These are phyloP conservation scores for Grigorovia jiainica DNA, from an alignment of 805 yeast genomes.

Conservation along the genomic window DNA sequence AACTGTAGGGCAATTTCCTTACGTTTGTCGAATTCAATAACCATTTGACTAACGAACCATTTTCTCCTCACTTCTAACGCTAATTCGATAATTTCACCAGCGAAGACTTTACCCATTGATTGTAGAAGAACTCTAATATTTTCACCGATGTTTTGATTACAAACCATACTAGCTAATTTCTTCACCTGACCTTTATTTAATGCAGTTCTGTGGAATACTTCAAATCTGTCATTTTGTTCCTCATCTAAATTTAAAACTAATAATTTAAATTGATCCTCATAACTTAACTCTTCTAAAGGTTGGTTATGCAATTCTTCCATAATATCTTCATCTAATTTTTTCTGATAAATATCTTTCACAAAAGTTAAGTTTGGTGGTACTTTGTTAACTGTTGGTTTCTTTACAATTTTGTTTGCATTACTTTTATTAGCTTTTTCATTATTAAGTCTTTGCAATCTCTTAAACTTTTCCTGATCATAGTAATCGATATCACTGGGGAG, in stretches of 20 bases:
- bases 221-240: conserved; percentile 83
- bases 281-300: conserved; percentile 29
- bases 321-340: conserved; percentile 2
- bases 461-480: not conserved
- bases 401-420: not conserved
- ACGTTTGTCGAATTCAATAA: conserved; percentile 32
- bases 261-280: conserved; percentile 51
- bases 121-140: conserved; percentile 74
- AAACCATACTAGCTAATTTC: conserved; percentile 65
- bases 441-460: not conserved
- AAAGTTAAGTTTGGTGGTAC: conserved; percentile 21
- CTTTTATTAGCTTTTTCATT: not conserved
- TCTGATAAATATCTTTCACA: conserved; percentile 20
- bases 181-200: conserved; percentile 66
- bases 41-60: conserved; percentile 36
- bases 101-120: conserved; percentile 78
- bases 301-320: conserved; percentile 2
- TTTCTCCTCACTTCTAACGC: conserved; percentile 64
- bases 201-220: conserved; percentile 73
- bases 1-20: conserved; percentile 30
- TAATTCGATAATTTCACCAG: conserved; percentile 82
- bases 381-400: conserved; percentile 10
- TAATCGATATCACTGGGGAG: conserved; percentile 2
- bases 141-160: conserved; percentile 72
- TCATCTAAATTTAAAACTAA: conserved; percentile 64